A percentile compares a stretch with the other conserved stretches of the same genome.
Evolutionary conservation across 2,329 filamentous ascomycete species (phyloP).

Genomic region (Blastomyces silverae): DNA sequence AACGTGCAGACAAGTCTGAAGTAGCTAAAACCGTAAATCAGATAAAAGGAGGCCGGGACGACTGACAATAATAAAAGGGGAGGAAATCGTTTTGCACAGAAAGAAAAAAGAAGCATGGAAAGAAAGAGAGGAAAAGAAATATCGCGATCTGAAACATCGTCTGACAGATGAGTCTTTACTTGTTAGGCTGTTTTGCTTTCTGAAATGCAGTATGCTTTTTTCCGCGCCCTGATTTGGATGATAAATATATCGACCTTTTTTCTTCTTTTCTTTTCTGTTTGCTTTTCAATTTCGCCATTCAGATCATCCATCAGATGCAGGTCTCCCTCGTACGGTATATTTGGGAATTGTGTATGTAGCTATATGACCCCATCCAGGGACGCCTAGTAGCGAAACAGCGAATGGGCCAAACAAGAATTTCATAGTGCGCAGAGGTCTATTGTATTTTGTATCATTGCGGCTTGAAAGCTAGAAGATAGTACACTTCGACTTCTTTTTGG

Average conservation of each 20-base stretch:
- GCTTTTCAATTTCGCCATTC: background rate
- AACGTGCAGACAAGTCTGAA: background rate
- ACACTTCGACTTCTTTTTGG: constrained; percentile 73
- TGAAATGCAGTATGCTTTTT: background rate
- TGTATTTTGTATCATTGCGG: constrained; percentile 6
- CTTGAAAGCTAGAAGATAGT: constrained; percentile 53
- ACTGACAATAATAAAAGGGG: background rate
- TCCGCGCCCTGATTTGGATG: background rate
- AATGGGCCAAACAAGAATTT: constrained; percentile 4
- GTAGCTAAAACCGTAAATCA: background rate
- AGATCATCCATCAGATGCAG: background rate
- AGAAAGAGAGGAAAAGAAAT: background rate
- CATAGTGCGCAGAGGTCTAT: constrained; percentile 8
- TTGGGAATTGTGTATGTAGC: background rate
- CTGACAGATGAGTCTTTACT: constrained; percentile 1
- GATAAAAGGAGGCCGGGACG: background rate
- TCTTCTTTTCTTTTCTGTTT: background rate
- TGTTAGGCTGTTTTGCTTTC: constrained; percentile 2
- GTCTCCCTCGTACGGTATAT: background rate
- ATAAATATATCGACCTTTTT: background rate
- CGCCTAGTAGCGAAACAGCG: constrained; percentile 7
- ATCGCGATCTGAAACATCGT: constrained; percentile 4
- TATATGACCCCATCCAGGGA: constrained; percentile 1
- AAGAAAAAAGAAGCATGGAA: background rate
- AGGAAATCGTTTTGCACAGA: background rate